Percentiles rank a stretch among this genome's conserved stretches.
Conservation (phyloP, 805 yeast genomes). For the Suhomyces sp. region DNA sequence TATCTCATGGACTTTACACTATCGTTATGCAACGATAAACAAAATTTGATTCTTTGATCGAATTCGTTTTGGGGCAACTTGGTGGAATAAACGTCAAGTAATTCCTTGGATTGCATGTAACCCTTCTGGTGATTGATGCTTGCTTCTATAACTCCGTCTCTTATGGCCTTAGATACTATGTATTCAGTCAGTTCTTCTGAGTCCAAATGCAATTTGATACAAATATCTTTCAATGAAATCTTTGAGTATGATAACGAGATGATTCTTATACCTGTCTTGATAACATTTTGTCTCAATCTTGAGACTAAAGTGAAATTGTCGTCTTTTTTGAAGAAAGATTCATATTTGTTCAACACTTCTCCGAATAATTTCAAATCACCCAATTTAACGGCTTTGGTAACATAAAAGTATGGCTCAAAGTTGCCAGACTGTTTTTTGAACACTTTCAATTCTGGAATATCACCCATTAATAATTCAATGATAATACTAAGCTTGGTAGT, state of each 20-base stretch:
- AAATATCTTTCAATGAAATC: constrained; percentile 89
- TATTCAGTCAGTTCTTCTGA: constrained; percentile 96
- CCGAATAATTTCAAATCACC: constrained; percentile 87
- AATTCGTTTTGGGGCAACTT: constrained; percentile 81
- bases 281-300: constrained; percentile 92
- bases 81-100: constrained; percentile 83
- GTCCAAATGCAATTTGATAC: constrained; percentile 86
- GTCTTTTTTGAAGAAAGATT: constrained; percentile 62
- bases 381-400: constrained; percentile 85
- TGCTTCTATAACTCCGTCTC: constrained; percentile 97
- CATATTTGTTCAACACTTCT: constrained; percentile 62
- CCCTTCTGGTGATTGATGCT: constrained; percentile 87
- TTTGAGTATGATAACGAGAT: constrained; percentile 87
- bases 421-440: constrained; percentile 61
- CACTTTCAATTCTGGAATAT: constrained; percentile 83
- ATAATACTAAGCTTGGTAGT: constrained; percentile 85
- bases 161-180: constrained; percentile 92
- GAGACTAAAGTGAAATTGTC: constrained; percentile 80
- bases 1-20: constrained; percentile 94
- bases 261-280: constrained; percentile 94
- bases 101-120: constrained; percentile 85
- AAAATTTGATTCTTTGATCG: constrained; percentile 91
- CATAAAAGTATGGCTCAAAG: constrained; percentile 77
- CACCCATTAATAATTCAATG: constrained; percentile 93
- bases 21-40: constrained; percentile 86